Conservation (phyloP, 768 basidiomycete species). For the Suillus ampliporus region DNA sequence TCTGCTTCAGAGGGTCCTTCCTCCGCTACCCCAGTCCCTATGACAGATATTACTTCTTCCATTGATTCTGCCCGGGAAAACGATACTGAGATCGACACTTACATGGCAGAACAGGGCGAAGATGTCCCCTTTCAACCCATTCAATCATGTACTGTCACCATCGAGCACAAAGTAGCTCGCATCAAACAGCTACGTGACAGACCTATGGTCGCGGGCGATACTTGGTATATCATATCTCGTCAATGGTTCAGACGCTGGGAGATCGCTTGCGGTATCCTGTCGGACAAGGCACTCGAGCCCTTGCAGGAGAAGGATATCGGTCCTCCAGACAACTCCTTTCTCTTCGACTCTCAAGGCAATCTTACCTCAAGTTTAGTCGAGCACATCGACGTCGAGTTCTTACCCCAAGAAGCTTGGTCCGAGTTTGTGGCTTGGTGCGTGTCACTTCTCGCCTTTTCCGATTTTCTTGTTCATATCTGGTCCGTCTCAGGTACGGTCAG, state of each 20-base stretch:
- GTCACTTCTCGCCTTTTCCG: conserved; percentile 7
- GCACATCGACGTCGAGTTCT: conserved; percentile 72
- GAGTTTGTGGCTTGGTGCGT: conserved; percentile 64
- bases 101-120: conserved; percentile 66
- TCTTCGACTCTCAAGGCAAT: conserved; percentile 61
- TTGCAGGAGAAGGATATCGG: conserved; percentile 68
- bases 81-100: conserved; percentile 76
- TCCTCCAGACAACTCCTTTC: conserved; percentile 74
- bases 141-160: conserved; percentile 32
- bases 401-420: conserved; percentile 76
- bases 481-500: conserved; percentile 72
- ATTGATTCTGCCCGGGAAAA: conserved; percentile 42
- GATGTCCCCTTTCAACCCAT: conserved; percentile 26
- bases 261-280: conserved; percentile 69
- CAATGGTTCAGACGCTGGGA: conserved; percentile 80
- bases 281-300: conserved; percentile 65
- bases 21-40: conserved; percentile 42
- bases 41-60: conserved; percentile 42
- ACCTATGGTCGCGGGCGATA: conserved; percentile 67
- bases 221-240: conserved; percentile 78
- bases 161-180: conserved; percentile 50
- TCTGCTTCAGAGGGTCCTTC: conserved; percentile 71
- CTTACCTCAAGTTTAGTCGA: conserved; percentile 55
- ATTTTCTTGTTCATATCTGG: not conserved
- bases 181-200: conserved; percentile 53